Percentiles rank a stretch among this genome's conserved stretches.
These are phyloP conservation scores for Rubroshorea leprosula DNA, from an alignment of 345 rosid species.

Conservation along the genomic window DNA sequence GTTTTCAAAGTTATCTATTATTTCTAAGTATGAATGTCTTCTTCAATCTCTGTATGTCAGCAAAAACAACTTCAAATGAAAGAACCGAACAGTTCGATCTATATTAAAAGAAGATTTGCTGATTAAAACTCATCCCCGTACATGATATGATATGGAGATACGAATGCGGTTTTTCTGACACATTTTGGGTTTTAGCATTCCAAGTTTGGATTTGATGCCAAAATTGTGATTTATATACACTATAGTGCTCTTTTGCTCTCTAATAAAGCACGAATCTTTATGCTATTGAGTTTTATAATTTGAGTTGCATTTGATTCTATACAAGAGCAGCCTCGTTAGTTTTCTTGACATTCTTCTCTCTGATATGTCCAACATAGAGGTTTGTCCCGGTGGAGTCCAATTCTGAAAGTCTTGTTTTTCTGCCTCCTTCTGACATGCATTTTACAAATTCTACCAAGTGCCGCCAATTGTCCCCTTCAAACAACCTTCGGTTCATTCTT, in stretches of 20 bases:
- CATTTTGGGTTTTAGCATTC: not conserved
- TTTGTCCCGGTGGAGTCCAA: constrained; percentile 46
- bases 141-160: not conserved
- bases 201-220: not conserved
- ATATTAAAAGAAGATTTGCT: not conserved
- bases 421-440: constrained; percentile 73
- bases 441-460: constrained; percentile 69
- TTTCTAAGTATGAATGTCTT: not conserved
- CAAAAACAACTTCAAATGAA: not conserved
- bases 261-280: constrained; percentile 7
- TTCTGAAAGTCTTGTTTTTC: constrained; percentile 42
- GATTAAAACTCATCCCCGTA: not conserved
- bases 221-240: not conserved
- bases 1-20: no score
- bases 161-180: not conserved
- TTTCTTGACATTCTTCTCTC: constrained; percentile 27
- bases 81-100: not conserved
- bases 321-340: constrained; percentile 45
- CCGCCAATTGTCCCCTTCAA: constrained; percentile 81
- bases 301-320: constrained; percentile 14
- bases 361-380: constrained; percentile 62
- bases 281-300: constrained; percentile 1
- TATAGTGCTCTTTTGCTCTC: constrained; percentile 6
- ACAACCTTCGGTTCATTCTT: constrained; percentile 79
- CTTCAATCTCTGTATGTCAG: not conserved